Evolutionary conservation across 2,329 filamentous ascomycete species (phyloP), one percentile per base, ranked within the genome.

Genomic region (Neonectria punicea): DNA sequence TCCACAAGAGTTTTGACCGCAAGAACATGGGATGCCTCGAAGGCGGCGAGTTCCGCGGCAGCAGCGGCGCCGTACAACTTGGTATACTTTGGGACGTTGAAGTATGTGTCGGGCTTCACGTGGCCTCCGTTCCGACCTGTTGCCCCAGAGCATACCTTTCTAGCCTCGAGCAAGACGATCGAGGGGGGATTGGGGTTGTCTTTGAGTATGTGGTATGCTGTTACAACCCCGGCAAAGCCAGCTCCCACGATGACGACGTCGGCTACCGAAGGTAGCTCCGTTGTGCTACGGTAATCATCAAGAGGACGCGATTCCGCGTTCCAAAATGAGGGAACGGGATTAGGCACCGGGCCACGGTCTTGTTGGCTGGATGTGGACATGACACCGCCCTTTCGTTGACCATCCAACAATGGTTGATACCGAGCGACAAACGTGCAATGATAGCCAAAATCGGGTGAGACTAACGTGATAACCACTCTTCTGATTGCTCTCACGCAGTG

Each of bases 181-280:
- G 64, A 69, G 0, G 73, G 72, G 28, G n/a, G 63, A 53, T 32
- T 63, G 25, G 60, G 61, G 63, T 51, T 58, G 25, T 61, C 54
- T 32, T 73, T 67, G 20, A 78, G 67, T 14, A 79, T 76, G 66
- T 84, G 79, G 56, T 84, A 83, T 0, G 80, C 82, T 8, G 81
- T 80, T 4, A 78, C 77, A 0, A 81, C 78, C 80, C 84, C 65
- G 0, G 65, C 39, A 11, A 63, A 39, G 4, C 65, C 65, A 14
- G 22, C 63, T 13, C 65, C 65, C 11, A 86, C 77, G 50, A 86
- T 81, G 36, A 81, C 77, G 51, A 86, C 78, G 61, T 85, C 82
- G 36, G 75, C 77, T 34, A 78, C 67, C 1, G 68, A 47, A 0
- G 83, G 84, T 1, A 86, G 70, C 2, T 65, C 55, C 1, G 28